phyloP scores from a whole-genome alignment of 345 rosid species.

The Litchi chinensis region DNA sequence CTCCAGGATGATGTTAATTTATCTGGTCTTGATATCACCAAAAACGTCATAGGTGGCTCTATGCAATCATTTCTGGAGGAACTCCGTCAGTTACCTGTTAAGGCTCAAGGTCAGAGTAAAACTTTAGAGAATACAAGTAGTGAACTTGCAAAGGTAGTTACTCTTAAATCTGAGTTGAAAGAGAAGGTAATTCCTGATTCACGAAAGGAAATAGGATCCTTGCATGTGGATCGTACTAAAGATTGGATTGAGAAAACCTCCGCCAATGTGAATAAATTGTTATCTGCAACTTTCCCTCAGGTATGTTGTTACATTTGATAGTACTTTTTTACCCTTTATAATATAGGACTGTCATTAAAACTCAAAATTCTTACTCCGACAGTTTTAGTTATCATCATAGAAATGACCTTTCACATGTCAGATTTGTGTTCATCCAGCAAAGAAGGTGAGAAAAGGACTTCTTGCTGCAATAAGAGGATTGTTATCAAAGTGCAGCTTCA shows the following conservation, averaged over 20 bases:
- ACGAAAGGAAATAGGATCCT: constrained; percentile 47
- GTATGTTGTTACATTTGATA: constrained; percentile 42
- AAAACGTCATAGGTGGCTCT: constrained; percentile 39
- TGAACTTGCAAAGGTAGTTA: constrained; percentile 29
- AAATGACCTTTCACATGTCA: constrained; percentile 32
- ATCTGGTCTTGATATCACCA: constrained; percentile 35
- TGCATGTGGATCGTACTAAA: constrained; percentile 72
- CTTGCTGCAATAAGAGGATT: constrained; percentile 73
- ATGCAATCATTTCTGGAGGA: constrained; percentile 55
- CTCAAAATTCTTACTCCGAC: neutral
- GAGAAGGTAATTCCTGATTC: constrained; percentile 30
- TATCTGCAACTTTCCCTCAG: constrained; percentile 74
- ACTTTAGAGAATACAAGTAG: constrained; percentile 33
- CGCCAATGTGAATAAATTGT: constrained; percentile 63
- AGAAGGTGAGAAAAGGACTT: constrained; percentile 67
- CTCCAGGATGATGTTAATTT: constrained; percentile 71
- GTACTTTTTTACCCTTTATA: constrained; percentile 12
- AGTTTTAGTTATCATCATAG: constrained; percentile 6
- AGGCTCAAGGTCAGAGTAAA: constrained; percentile 39
- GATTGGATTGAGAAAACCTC: constrained; percentile 80
- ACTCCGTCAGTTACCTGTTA: constrained; percentile 64
- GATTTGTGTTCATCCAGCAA: constrained; percentile 80
- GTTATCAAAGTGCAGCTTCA: constrained; percentile 59
- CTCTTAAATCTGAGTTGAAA: constrained; percentile 28
- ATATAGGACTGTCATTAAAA: neutral